phyloP scores from a whole-genome alignment of 805 yeast genomes.

The Lachancea nothofagi region DNA sequence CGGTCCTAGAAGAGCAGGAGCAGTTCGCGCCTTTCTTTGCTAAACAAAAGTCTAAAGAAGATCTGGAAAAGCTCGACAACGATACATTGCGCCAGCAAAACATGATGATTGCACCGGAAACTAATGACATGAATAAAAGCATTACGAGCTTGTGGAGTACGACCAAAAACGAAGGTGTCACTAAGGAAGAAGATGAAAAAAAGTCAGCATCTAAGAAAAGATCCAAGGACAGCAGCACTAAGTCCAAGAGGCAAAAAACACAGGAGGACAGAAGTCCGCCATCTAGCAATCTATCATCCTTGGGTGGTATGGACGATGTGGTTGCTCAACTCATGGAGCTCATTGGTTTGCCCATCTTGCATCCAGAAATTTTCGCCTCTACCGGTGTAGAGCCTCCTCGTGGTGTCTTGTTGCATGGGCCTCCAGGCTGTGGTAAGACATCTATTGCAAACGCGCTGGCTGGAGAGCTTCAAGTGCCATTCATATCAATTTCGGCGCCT shows the following conservation, averaged over 20 bases:
- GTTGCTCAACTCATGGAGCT: slow-evolving; percentile 82
- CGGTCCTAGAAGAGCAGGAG: slow-evolving; percentile 55
- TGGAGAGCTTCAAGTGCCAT: slow-evolving; percentile 90
- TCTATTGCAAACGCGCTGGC: slow-evolving; percentile 95
- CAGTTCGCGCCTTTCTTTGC: slow-evolving; percentile 38
- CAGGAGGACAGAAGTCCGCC: slow-evolving; percentile 66
- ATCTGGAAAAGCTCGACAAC: slow-evolving; percentile 33
- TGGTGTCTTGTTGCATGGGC: slow-evolving; percentile 92
- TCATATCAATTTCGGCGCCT: slow-evolving; percentile 87
- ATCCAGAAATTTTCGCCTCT: slow-evolving; percentile 82
- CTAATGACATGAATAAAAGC: slow-evolving; percentile 68
- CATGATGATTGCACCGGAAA: slow-evolving; percentile 59
- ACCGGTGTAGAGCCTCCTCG: slow-evolving; percentile 95
- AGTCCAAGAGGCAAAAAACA: slow-evolving; percentile 38
- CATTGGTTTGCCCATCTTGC: slow-evolving; percentile 85
- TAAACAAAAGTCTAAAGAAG: slow-evolving; percentile 25
- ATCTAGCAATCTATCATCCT: slow-evolving; percentile 54
- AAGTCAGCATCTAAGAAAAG: slow-evolving; percentile 41
- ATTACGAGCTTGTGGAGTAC: slow-evolving; percentile 66
- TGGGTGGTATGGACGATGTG: slow-evolving; percentile 89
- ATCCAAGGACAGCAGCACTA: slow-evolving; percentile 38
- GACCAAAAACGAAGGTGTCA: slow-evolving; percentile 7
- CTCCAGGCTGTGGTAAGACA: slow-evolving; percentile 98
- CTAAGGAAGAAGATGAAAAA: slow-evolving; percentile 28
- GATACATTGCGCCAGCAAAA: slow-evolving; percentile 34